Evolutionary conservation across 441 rosid species (phyloP), one percentile per base, ranked within the genome.

Genomic region (Bocquillonia castaneifolia): DNA sequence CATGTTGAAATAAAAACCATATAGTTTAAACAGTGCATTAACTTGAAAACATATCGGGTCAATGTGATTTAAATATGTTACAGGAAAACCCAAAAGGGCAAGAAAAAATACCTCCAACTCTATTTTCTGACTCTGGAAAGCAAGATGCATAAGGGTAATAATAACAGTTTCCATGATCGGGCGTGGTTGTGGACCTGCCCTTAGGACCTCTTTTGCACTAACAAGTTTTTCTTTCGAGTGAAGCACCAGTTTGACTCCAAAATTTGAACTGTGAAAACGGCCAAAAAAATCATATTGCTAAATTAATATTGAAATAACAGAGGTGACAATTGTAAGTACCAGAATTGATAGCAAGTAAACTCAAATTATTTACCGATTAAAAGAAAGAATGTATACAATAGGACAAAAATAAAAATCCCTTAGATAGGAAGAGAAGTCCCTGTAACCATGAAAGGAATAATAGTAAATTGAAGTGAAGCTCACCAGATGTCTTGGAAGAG

Each of bases 401-500:
- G 20, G n/a, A 59, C 29, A 14, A 9, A 44, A 36, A 59, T 23
- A 10, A 39, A 20, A 51, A 47, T 26, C 20, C 9, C 57, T 31
- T 58, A 20, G 2, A 34, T 37, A 10, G n/a, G 25, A 45, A 40
- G 23, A 17, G 56, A 29, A 63, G 36, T 14, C 5, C 51, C 47
- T 31, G 23, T 48, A 28, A 32, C 54, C 12, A 23, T 8, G 47
- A 50, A 3, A 74, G 63, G 45, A 64, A 32, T 50, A 13, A 22
- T 12, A 52, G 18, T 29, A n/a, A 53, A 22, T 59, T 34, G 26
- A 58, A 63, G 74, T 60, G 69, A 75, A 81, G 72, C 96, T 70
- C 71, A 95, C 99, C 93, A 89, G 68, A 89, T 84, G 84, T 95
- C 99, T 77, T 84, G 88, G 72, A 92, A 92, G 71, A 95, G 88